Base-by-base conservation (phyloP, 768 basidiomycete species). In the Trametes maxima region DNA sequence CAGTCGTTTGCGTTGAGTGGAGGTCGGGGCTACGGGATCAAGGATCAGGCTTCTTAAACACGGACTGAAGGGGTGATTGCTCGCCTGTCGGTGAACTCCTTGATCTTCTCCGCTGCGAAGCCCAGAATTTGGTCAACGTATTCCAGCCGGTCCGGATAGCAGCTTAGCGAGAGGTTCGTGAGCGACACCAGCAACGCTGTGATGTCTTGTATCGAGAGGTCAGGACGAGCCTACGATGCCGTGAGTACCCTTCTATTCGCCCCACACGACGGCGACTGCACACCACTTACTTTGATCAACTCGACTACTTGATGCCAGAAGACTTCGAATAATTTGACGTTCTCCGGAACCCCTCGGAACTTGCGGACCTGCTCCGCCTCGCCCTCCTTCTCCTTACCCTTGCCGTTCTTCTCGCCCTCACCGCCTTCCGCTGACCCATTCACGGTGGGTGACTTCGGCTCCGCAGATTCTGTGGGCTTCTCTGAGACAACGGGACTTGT, bases 281-380 rank as follows among this genome's bases (percentile, higher is more conserved):
- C 21, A 22, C 24, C 19, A 71, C 83, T 19, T 66, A 93, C 95
- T 85, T 95, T 97, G 80, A 99, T 95, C 25, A 99, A 85, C 72
- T 97, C 90, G 12, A 98, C 95, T 5, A 98, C 94, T 73, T 99
- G 97, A 65, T 91, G 88, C 96, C 97, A 99, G 73, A 98, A 99
- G 12, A 98, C 95, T 72, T 99, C 97, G 64, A 99, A 99, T 53
- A 99, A 76, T 70, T 90, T 92, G 22, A 97, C 97, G 65, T 98
- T 84, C 72, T 95, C 92, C 8, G 97, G 97, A 44, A 98, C 87
- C 19, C 97, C 97, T 73, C 97, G 80, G 79, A 97, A 98, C 75
- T 95, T 97, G 69, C 82, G 85, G 37, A 86, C 82, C 44, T 14
- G 60, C 44, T 62, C 74, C 61, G 48, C 63, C 55, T 55, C 67